Conservation (phyloP, 2,329 filamentous ascomycete genomes). For the Exophiala spinifera region DNA sequence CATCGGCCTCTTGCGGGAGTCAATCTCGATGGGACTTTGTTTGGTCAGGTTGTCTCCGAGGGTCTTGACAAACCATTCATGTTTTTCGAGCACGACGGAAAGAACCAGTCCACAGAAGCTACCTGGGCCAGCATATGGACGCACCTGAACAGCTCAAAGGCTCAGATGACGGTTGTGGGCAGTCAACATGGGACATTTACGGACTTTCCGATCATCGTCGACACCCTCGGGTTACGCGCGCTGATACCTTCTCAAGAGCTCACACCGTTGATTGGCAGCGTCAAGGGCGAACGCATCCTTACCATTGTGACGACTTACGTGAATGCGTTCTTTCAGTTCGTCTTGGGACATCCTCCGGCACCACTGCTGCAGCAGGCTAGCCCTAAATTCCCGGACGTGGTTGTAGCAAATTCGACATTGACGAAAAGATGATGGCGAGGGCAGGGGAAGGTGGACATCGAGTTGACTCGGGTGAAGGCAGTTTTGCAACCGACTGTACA, state of each 20-base stretch:
- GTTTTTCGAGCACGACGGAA: slow-evolving; percentile 19
- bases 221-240: not conserved
- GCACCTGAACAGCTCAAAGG: slow-evolving; percentile 1
- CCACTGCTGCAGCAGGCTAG: not conserved
- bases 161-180: not conserved
- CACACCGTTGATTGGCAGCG: not conserved
- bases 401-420: too few relatives aligned
- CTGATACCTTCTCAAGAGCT: not conserved
- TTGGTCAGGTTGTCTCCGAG: not conserved
- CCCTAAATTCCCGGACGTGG: too few relatives aligned
- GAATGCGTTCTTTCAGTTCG: slow-evolving; percentile 1
- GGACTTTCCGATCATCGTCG: not conserved
- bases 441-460: too few relatives aligned
- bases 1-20: slow-evolving; percentile 24
- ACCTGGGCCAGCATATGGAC: slow-evolving; percentile 3
- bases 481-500: too few relatives aligned
- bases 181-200: not conserved
- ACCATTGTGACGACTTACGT: slow-evolving; percentile 1
- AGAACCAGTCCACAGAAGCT: slow-evolving; percentile 19
- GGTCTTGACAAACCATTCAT: slow-evolving; percentile 18
- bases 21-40: not conserved
- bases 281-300: not conserved
- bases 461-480: too few relatives aligned
- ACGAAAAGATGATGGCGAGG: too few relatives aligned
- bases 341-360: not conserved